Percentiles rank a stretch among this genome's conserved stretches.
Conservation (phyloP, 805 yeast genomes). For the Kodamaea fukazawae region DNA sequence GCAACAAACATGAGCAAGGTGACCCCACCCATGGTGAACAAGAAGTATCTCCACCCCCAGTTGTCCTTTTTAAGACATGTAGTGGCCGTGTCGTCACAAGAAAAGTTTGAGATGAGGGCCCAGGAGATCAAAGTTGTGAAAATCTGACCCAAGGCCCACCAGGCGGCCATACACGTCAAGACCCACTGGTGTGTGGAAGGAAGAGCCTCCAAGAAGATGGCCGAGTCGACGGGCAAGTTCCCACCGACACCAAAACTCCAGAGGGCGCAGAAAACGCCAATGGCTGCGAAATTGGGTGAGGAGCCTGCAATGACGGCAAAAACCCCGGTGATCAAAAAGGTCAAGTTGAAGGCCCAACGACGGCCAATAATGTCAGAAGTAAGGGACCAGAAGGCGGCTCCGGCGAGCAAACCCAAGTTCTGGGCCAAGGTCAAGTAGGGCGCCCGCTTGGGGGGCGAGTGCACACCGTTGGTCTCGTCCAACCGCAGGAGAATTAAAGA, state of each 20-base stretch:
- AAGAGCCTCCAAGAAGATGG: conserved; percentile 25
- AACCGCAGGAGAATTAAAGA: conserved; percentile 30
- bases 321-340: conserved; percentile 24
- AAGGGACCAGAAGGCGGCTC: conserved; percentile 25
- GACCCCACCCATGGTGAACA: conserved; percentile 48
- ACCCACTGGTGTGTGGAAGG: conserved; percentile 24
- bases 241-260: conserved; percentile 30
- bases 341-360: conserved; percentile 25
- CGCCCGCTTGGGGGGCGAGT: conserved; percentile 28
- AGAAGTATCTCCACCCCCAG: conserved; percentile 61
- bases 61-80: conserved; percentile 45
- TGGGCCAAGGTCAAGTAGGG: conserved; percentile 42
- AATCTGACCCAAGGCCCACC: conserved; percentile 65
- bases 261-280: conserved; percentile 20
- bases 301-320: conserved; percentile 22
- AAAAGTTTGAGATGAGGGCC: conserved; percentile 52
- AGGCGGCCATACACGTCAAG: conserved; percentile 20
- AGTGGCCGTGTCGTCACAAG: conserved; percentile 33
- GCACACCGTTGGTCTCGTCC: conserved; percentile 35
- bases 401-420: conserved; percentile 24
- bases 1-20: conserved; percentile 37
- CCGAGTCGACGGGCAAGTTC: conserved; percentile 24
- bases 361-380: conserved; percentile 24
- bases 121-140: conserved; percentile 51
- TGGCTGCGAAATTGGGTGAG: conserved; percentile 22